Evolutionary conservation across 106 monocot genomes (phyloP), one percentile per base, ranked within the genome.

Genomic region (Apostasia ramifera): DNA sequence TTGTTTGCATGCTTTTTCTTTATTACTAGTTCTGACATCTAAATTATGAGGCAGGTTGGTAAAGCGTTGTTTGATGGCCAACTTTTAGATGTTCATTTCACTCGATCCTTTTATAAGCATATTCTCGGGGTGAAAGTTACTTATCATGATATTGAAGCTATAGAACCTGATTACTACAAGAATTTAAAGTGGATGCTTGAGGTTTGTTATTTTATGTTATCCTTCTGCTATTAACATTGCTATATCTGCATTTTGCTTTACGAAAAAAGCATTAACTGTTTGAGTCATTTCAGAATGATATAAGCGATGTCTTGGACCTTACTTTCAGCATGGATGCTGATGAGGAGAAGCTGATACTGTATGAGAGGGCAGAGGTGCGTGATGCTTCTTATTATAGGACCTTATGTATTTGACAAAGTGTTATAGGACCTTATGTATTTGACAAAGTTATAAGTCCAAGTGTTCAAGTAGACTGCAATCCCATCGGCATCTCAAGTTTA

Each of bases 131-230:
- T 80, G 12, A 97, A 97, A 77, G 97, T 97, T 46, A 97, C 97
- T 12, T 97, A 97, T 69, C 97, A 89, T 79, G 97, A 97, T 53
- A 97, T 97, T 68, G 97, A 97, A 74, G 97, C 97, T 44, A 86
- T 92, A 48, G 97, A 97, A 77, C 97, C 97, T 77, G 87, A 79
- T 80, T 97, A 92, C 67, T 97, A 78, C 57, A 97, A 83, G 72
- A 97, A 97, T 66, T 70, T 97, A 47, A 97, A 97, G 75, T 97
- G 97, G 97, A 83, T 92, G 92, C 97, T 97, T 69, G 97, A 97
- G 97, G 97, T 97, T 61, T 61, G 59, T 55, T 65, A 5, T 51
- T 1, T 14, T 70, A 9, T 59, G 44, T 42, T 59, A 54, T 74
- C 6, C 13, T 38, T 11, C 26, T 26, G 26, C 26, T 26, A 26